A percentile compares a stretch with the other conserved stretches of the same genome.
Conservation (phyloP, 2,329 filamentous ascomycete genomes). For the Aspergillus sp. region DNA sequence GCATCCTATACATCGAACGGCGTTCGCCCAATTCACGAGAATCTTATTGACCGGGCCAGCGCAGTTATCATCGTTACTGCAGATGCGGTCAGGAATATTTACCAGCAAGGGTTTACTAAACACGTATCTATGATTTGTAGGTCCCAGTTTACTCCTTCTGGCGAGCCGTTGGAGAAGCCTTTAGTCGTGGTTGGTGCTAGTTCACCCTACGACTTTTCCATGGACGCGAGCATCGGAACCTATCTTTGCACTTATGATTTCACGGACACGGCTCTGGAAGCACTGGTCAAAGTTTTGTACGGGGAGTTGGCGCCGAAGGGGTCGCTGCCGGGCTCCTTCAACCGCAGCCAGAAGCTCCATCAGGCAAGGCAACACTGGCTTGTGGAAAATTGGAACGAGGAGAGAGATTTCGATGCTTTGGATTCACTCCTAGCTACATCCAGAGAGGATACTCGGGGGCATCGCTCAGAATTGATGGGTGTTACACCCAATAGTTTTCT, state of each 20-base stretch:
- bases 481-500: slow-evolving; percentile 75
- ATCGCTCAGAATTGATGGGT: slow-evolving; percentile 67
- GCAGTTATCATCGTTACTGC: slow-evolving; percentile 90
- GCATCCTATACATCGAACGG: slow-evolving; percentile 95
- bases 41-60: slow-evolving; percentile 82
- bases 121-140: slow-evolving; percentile 91
- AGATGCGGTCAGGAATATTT: slow-evolving; percentile 89
- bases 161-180: slow-evolving; percentile 66
- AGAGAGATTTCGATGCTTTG: slow-evolving; percentile 71
- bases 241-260: slow-evolving; percentile 97
- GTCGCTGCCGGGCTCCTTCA: slow-evolving; percentile 67
- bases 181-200: slow-evolving; percentile 89
- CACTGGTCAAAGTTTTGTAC: slow-evolving; percentile 78
- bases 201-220: slow-evolving; percentile 94
- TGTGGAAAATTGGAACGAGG: slow-evolving; percentile 81
- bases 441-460: slow-evolving; percentile 61
- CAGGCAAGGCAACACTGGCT: slow-evolving; percentile 95
- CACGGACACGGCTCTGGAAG: slow-evolving; percentile 85
- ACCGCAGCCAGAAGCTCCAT: slow-evolving; percentile 81
- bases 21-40: slow-evolving; percentile 88
- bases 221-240: slow-evolving; percentile 85
- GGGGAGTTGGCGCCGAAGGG: slow-evolving; percentile 66
- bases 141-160: slow-evolving; percentile 38
- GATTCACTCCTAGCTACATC: slow-evolving; percentile 72
- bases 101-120: slow-evolving; percentile 92